Evolutionary conservation across 352 stramenopile genomes (phyloP).

Genomic region (Globisporangium okanoganense): DNA sequence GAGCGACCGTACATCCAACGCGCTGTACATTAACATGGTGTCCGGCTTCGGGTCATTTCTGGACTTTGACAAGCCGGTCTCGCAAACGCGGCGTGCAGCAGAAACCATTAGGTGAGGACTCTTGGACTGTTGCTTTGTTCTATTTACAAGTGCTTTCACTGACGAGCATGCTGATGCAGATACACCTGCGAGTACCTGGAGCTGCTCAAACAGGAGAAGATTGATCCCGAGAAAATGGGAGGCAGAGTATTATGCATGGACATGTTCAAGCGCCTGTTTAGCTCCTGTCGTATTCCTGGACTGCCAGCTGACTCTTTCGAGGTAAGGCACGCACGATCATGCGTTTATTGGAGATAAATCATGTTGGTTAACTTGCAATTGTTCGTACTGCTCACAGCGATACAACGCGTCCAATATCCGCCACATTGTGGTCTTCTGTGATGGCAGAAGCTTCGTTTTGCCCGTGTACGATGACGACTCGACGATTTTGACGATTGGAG

Average conservation of each 20-base stretch:
- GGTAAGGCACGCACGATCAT: conserved; percentile 5
- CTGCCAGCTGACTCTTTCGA: conserved; percentile 46
- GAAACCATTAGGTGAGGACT: conserved; percentile 44
- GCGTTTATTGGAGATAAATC: neutral
- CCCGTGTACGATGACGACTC: conserved; percentile 40
- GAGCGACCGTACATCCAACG: conserved; percentile 76
- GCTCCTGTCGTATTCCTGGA: conserved; percentile 87
- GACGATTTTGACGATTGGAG: conserved; percentile 54
- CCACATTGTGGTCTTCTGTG: conserved; percentile 53
- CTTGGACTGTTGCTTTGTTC: conserved; percentile 10
- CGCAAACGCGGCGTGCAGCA: conserved; percentile 47
- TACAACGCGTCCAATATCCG: conserved; percentile 27
- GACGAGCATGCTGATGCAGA: conserved; percentile 20
- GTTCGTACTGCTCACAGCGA: conserved; percentile 14
- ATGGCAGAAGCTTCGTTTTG: conserved; percentile 46
- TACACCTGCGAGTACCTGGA: conserved; percentile 87
- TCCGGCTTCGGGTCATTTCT: conserved; percentile 95
- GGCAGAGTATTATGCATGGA: conserved; percentile 87
- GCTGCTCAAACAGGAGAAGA: conserved; percentile 70
- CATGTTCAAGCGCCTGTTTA: conserved; percentile 87
- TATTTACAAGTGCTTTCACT: conserved; percentile 27
- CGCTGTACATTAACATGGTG: conserved; percentile 92
- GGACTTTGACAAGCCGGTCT: conserved; percentile 72
- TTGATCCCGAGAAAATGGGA: conserved; percentile 87
- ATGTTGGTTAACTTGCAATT: neutral